Conservation (phyloP, 345 rosid genomes). For the Reutealis trisperma region DNA sequence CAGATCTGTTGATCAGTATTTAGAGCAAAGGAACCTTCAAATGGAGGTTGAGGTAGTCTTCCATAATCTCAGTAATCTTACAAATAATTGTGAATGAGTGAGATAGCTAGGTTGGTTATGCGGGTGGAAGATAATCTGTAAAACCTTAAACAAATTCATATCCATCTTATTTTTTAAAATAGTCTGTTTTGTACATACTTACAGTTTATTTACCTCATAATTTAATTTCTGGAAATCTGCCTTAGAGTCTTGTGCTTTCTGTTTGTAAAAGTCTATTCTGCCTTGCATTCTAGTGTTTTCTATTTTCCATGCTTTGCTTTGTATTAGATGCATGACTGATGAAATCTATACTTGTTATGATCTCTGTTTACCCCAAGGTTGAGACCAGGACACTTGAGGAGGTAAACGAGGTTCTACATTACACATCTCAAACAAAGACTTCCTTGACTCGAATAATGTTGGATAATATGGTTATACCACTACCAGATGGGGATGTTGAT, state of each 20-base stretch:
- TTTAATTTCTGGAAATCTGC: not conserved
- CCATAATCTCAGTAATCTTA: not conserved
- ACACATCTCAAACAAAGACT: constrained; percentile 56
- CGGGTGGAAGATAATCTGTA: constrained; percentile 9
- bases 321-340: not conserved
- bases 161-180: not conserved
- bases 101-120: not conserved
- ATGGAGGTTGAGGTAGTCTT: constrained; percentile 91
- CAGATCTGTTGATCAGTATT: constrained; percentile 68
- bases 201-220: not conserved
- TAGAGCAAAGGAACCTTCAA: constrained; percentile 62
- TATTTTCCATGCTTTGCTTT: not conserved
- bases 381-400: constrained; percentile 90
- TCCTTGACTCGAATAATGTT: constrained; percentile 84
- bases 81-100: not conserved
- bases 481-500: constrained; percentile 78
- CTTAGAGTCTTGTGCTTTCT: no score
- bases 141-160: not conserved
- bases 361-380: constrained; percentile 45
- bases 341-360: not conserved
- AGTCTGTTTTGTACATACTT: constrained; percentile 5
- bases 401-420: constrained; percentile 64
- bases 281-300: no score
- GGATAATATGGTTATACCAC: constrained; percentile 93
- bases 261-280: no score